Base-by-base conservation (phyloP, 176 grass and related monocot species). In the Alopecurus myosuroides region DNA sequence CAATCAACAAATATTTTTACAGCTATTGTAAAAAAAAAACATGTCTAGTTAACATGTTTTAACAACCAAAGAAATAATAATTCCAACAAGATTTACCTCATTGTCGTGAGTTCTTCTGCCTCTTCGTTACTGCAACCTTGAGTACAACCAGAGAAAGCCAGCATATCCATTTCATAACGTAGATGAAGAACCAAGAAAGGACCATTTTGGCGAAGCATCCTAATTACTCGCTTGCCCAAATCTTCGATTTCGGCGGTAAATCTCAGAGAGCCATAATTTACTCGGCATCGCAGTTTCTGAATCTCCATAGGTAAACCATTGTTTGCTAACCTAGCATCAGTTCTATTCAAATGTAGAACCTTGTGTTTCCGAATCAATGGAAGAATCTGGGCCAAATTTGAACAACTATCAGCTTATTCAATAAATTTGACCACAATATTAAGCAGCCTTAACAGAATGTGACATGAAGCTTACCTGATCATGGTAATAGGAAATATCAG, bases 121-220 rank as follows among this genome's bases (percentile, higher is more conserved):
- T 98, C 96, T 88, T 92, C 85, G n/a, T 63, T 64, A 76, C 85
- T 95, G 84, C 96, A 98, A 89, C 96, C 96, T 49, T 98, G 85
- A 41, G 91, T 98, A 77, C 96, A 98, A 12, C 96, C 96, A 65
- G 96, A 98, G 72, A 98, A 98, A 42, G 96, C 96, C 70, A 98
- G 77, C 96, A 98, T 98, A 86, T 98, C 96, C 88, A 95, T 98
- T 91, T 98, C 96, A 70, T 95, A 98, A 30, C 96, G 91, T 60
- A 98, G 86, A 81, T 98, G 96, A 79, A 98, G 93, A 49, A 98
- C 96, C 77, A 98, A 84, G 78, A 93, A 98, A 70, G 96, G 96
- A 2, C 97, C 97, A 77, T 92, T 90, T 84, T 90, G 77, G 22
- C 81, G 85, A 48, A 98, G 91, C 68, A 95, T 95, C 85, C 75